Evolutionary conservation across 78 protist genomes (phyloP).

Genomic region (Dictyostelium intermedium): DNA sequence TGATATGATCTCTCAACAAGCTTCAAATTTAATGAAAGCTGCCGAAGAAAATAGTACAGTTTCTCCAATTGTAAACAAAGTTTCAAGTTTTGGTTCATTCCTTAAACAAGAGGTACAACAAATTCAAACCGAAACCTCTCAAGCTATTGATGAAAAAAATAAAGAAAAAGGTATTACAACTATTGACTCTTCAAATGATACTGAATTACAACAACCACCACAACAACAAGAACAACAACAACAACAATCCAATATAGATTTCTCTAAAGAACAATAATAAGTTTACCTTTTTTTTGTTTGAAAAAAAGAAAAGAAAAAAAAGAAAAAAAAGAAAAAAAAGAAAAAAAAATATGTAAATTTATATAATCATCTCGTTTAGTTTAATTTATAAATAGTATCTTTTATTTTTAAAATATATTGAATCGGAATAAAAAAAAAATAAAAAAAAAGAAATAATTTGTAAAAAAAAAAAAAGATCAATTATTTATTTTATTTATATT

Average conservation of each 20-base stretch:
- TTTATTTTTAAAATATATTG: neutral
- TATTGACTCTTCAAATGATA: neutral
- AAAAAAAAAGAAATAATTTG: neutral
- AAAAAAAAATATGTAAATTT: neutral
- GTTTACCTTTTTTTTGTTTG: neutral
- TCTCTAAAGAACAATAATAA: neutral
- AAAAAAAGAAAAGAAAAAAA: no score
- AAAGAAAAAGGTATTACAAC: conserved; percentile 42
- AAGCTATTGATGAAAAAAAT: conserved; percentile 71
- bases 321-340: neutral
- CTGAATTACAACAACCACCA: conserved; percentile 14
- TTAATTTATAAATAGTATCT: neutral
- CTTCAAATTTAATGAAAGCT: neutral
- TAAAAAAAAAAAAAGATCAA: no score
- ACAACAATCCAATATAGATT: neutral
- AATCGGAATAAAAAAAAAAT: neutral
- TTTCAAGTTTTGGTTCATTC: conserved; percentile 16
- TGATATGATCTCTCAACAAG: conserved; percentile 39
- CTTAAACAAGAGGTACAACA: conserved; percentile 44
- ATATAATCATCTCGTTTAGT: neutral
- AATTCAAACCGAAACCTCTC: conserved; percentile 35
- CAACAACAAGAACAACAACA: conserved; percentile 30
- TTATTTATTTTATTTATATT: neutral
- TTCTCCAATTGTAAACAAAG: conserved; percentile 8
- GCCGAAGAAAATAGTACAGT: conserved; percentile 47